These are phyloP conservation scores for Penicillium coprophilum DNA, from an alignment of 495 filamentous ascomycete genomes.

Conservation along the genomic window DNA sequence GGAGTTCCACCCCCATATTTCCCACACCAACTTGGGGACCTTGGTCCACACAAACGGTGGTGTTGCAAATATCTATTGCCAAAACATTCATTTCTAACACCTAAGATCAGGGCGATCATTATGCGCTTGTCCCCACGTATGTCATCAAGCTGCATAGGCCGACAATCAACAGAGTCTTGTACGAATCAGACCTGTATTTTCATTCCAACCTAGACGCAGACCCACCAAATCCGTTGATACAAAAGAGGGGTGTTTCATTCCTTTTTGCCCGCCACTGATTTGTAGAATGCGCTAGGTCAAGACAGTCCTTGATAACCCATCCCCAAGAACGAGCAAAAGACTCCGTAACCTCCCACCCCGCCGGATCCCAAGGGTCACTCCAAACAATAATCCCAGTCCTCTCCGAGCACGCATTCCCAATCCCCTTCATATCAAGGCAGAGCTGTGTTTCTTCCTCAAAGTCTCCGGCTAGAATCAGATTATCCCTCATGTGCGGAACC, in stretches of 20 bases:
- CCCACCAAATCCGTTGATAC: too few species aligned
- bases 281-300: slow-evolving; percentile 36
- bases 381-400: slow-evolving; percentile 36
- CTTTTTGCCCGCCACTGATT: slow-evolving; percentile 37
- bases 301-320: slow-evolving; percentile 40
- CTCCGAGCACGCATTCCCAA: background rate
- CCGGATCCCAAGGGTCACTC: slow-evolving; percentile 40
- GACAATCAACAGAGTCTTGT: too few species aligned
- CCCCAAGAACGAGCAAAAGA: slow-evolving; percentile 37
- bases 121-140: too few species aligned
- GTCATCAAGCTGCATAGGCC: too few species aligned
- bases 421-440: slow-evolving; percentile 6
- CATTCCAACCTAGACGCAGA: too few species aligned
- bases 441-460: slow-evolving; percentile 13
- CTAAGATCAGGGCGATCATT: too few species aligned
- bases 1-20: too few species aligned
- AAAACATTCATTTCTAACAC: too few species aligned
- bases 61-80: too few species aligned
- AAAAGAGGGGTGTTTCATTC: background rate
- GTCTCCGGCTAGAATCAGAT: slow-evolving; percentile 19
- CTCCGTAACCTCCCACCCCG: slow-evolving; percentile 41
- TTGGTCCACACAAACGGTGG: too few species aligned
- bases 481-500: slow-evolving; percentile 28
- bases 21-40: too few species aligned
- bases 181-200: too few species aligned